Conservation (phyloP, 2,329 filamentous ascomycete genomes). For the Trichoderma sp. region DNA sequence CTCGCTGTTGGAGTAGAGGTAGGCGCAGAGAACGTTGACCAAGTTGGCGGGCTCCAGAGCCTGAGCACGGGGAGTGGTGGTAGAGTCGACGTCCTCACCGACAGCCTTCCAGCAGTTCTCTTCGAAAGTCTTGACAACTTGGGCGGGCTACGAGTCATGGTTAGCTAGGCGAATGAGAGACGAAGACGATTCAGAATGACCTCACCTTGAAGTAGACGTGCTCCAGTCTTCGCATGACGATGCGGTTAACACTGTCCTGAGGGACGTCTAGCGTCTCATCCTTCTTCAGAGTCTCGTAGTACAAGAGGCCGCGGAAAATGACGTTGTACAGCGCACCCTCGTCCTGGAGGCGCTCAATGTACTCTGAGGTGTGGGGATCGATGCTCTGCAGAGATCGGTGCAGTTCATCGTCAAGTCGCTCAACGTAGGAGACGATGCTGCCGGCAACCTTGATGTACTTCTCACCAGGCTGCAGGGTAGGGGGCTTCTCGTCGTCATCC, state of each 20-base stretch:
- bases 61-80: constrained; percentile 73
- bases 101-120: constrained; percentile 90
- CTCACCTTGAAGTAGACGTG: constrained; percentile 96
- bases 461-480: constrained; percentile 70
- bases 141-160: constrained; percentile 64
- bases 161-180: constrained; percentile 24
- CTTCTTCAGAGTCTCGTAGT: constrained; percentile 80
- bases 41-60: constrained; percentile 71
- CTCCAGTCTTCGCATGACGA: constrained; percentile 91
- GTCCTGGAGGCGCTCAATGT: constrained; percentile 91
- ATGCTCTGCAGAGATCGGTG: constrained; percentile 96
- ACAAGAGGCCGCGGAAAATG: constrained; percentile 84
- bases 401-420: constrained; percentile 95
- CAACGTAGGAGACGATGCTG: constrained; percentile 90
- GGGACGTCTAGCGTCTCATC: constrained; percentile 69
- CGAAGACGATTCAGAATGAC: background rate
- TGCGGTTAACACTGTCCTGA: constrained; percentile 87
- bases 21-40: constrained; percentile 87
- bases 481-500: constrained; percentile 97
- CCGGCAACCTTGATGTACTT: constrained; percentile 88
- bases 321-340: constrained; percentile 89
- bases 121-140: constrained; percentile 91
- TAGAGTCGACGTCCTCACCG: constrained; percentile 69
- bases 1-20: constrained; percentile 91
- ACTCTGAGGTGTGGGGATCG: constrained; percentile 97